Evolutionary conservation across 108 stramenopile genomes (phyloP), one percentile per base, ranked within the genome.

Genomic region (Cylindrotheca fusiformis): DNA sequence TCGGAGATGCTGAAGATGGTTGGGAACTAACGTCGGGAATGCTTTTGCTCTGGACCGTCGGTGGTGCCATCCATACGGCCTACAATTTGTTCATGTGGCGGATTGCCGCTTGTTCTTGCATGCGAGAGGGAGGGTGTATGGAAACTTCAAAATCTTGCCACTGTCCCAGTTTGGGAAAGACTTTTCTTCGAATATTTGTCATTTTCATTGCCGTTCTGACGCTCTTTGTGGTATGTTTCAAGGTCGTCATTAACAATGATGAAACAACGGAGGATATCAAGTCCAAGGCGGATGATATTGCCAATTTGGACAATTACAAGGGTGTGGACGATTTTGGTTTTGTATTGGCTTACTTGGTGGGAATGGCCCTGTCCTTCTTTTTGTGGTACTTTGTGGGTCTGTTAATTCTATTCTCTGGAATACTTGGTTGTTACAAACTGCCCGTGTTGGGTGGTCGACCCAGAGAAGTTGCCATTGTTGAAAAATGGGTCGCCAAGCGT

Each of bases 61-160:
- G 41, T 14, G 27, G 26, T 6, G 32, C 24, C 4, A 29, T 62
- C 10, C 58, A 58, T 19, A 19, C 36, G 4, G 58, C 36, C 52
- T 30, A 52, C 20, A 47, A 64, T 52, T 41, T 64, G 31, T 46
- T 46, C 1, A 20, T 24, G 0, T 64, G 91, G 91, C 80, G 82
- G 30, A 46, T 90, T 53, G 49, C 83, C n/a, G 84, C 88, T 12
- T 93, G 88, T 71, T 72, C 76, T n/a, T 91, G 90, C 65, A 86
- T 63, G 49, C 72, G 60, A 17, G 22, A 41, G 19, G 72, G 72
- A 29, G 72, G 72, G 18, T 53, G 32, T 14, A 26, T 55, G 54
- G 12, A 26, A 27, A 8, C 54, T 26, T 23, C 21, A 26, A 4
- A 23, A 55, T 28, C 14, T 26, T 24, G 26, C 36, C 36, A 27